Percentiles rank a stretch among this genome's conserved stretches.
Conservation (phyloP, 1,284 basidiomycete species). For the Uromyces viciae-fabae region DNA sequence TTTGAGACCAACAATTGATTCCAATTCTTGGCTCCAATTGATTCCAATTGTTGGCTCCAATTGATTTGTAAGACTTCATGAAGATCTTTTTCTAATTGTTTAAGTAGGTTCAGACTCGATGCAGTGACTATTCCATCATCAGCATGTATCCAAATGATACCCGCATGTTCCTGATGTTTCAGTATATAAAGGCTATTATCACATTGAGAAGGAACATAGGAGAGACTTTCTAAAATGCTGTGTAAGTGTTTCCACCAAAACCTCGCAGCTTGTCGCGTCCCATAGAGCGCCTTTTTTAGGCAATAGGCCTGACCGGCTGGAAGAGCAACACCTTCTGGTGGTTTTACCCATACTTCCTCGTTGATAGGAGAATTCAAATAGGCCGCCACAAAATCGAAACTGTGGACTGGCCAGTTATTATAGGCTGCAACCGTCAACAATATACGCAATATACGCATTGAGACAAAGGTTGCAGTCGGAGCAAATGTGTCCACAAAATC, state of each 20-base stretch:
- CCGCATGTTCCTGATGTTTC: background rate
- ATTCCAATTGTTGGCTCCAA: background rate
- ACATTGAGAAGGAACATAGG: background rate
- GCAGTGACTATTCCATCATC: background rate
- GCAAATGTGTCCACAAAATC: conserved; percentile 23
- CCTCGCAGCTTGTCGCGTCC: conserved; percentile 4
- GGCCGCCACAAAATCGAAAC: conserved; percentile 23
- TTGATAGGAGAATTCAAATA: conserved; percentile 14
- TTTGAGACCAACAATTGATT: background rate
- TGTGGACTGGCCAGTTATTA: background rate
- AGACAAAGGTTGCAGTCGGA: conserved; percentile 23
- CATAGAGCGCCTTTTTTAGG: conserved; percentile 11
- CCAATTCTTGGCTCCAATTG: background rate
- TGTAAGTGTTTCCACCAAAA: conserved; percentile 30
- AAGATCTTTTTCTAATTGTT: background rate
- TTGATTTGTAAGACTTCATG: no score
- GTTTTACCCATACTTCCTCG: conserved; percentile 10
- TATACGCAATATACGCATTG: background rate
- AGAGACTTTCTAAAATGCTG: background rate
- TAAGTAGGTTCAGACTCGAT: background rate
- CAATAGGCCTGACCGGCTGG: background rate
- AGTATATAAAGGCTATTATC: background rate
- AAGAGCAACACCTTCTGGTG: background rate
- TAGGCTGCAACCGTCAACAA: background rate
- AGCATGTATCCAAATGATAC: conserved; percentile 24